Base-by-base conservation (phyloP, 805 yeast species). In the Jamesozyma gamospora region DNA sequence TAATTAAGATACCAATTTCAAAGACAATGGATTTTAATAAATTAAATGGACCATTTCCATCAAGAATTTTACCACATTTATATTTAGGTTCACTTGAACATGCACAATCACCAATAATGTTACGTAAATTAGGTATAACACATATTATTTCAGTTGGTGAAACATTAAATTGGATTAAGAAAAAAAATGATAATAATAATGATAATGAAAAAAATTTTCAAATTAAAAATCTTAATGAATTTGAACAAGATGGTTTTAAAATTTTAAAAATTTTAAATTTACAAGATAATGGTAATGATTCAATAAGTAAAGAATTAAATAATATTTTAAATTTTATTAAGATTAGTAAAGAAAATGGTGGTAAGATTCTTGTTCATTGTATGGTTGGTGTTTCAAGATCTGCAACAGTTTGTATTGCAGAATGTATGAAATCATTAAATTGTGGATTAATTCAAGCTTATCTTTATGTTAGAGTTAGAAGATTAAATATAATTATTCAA, bases 361-460 rank as follows among this genome's bases (percentile, higher is more conserved):
- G 74, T 17, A 73, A 72, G 34, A 75, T 79, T 2, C 66, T 90
- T 44, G 88, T 90, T 10, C 97, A 90, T 58, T 90, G 97, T 52
- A 82, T 94, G 54, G 96, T 86, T 35, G 97, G 97, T 0, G 97
- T 90, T 3, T 84, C 95, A 0, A 67, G 97, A 40, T 84, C 95
- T 3, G 97, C 96, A 0, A 85, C 96, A 0, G 94, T 90, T 10
- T 90, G 94, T 50, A 90, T 90, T 48, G 96, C 96, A 1, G 96
- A 87, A 55, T 90, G 85, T 29, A 88, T 90, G 95, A 74, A 75
- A 48, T 63, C 95, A 31, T 62, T 82, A 18, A 63, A 73, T 13
- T 64, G 85, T 39, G 74, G 76, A 32, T 63, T 90, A 24, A 78
- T 92, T 2, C 67, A 79, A 26, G 95, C 97, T 0, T 90, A 88